A percentile compares a stretch with the other conserved stretches of the same genome.
Evolutionary conservation across 2,329 filamentous ascomycete genomes (phyloP).

Genomic region (Cladophialophora psammophila): DNA sequence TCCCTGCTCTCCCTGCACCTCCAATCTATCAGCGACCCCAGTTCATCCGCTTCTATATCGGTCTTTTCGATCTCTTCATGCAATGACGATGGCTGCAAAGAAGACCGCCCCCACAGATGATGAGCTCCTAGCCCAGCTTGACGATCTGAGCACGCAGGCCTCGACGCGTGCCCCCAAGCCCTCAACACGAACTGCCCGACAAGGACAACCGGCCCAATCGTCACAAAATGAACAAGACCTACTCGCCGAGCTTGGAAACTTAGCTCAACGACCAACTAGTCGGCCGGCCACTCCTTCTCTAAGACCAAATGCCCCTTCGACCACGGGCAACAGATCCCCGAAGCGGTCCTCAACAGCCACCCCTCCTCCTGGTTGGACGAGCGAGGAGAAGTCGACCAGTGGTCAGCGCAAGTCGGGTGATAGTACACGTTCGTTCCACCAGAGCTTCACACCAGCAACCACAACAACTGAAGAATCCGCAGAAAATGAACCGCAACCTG

Average conservation of each 20-base stretch:
- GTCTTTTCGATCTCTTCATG: conserved; percentile 3
- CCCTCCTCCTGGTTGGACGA: conserved; percentile 60
- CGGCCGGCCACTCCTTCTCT: conserved; percentile 82
- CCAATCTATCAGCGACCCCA: not conserved
- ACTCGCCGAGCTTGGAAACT: conserved; percentile 84
- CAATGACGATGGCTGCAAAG: conserved; percentile 43
- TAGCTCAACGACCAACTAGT: conserved; percentile 73
- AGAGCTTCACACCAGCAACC: conserved; percentile 73
- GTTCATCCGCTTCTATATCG: not conserved
- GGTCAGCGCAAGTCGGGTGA: conserved; percentile 76
- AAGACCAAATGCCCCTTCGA: conserved; percentile 60
- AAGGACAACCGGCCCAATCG: conserved; percentile 36
- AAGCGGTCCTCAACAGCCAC: conserved; percentile 61
- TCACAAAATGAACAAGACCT: conserved; percentile 70
- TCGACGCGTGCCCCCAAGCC: conserved; percentile 45
- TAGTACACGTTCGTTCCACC: conserved; percentile 73
- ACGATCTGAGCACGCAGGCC: conserved; percentile 53
- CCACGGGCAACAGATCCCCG: conserved; percentile 58
- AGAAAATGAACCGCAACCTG: conserved; percentile 60
- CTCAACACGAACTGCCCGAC: conserved; percentile 36
- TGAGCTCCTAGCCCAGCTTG: conserved; percentile 60
- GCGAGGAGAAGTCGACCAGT: conserved; percentile 67
- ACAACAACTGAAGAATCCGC: conserved; percentile 59
- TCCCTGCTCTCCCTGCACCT: not conserved
- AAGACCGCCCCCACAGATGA: conserved; percentile 51